Evolutionary conservation across 75 land plant genomes (phyloP).

Genomic region (Selaginella tamariscina): DNA sequence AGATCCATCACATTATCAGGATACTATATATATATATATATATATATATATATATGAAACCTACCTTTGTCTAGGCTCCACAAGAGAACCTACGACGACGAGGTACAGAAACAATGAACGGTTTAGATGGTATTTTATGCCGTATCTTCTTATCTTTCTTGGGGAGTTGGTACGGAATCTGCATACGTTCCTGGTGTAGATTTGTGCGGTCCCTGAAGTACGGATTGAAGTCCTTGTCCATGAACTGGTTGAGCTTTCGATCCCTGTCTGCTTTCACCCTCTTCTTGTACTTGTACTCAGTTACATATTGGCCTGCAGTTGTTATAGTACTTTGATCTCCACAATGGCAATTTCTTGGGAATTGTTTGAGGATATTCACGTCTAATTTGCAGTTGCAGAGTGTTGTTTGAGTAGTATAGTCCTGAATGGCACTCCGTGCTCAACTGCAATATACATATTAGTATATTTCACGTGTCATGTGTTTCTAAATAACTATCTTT

Average conservation of each 20-base stretch:
- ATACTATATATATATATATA: no score
- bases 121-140: background rate
- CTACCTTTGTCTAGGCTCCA: no score
- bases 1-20: no score
- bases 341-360: background rate
- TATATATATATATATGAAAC: no score
- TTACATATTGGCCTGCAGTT: background rate
- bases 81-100: background rate
- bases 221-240: background rate
- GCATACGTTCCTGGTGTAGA: background rate
- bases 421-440: constrained; percentile 7
- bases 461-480: no score
- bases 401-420: constrained; percentile 11
- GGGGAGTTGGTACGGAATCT: background rate
- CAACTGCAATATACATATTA: constrained; percentile 8
- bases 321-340: constrained; percentile 3
- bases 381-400: background rate
- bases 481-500: no score
- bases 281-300: background rate
- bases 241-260: background rate
- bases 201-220: background rate
- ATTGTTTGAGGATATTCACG: background rate
- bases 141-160: background rate
- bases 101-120: background rate
- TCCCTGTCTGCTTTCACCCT: background rate